Base-by-base conservation (phyloP, 2,329 filamentous ascomycete genomes). In the Drechslerella dactyloides region DNA sequence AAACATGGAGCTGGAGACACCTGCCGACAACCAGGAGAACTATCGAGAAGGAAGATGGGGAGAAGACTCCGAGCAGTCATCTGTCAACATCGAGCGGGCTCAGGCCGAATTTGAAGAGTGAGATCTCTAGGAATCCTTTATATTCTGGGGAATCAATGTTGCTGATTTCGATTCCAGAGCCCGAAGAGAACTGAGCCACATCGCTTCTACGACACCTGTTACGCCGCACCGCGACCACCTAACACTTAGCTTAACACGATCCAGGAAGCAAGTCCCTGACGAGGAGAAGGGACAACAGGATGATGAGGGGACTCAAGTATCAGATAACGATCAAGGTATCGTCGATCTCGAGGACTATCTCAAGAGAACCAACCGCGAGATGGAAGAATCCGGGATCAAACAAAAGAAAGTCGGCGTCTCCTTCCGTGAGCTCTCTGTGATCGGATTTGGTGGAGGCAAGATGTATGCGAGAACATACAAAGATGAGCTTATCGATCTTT, bases 271-370 rank as follows among this genome's bases (percentile, higher is more conserved):
- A 17, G 50, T 42, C 27, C 53, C 54, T 8, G 66, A 70, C 37
- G 66, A 64, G 23, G 66, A 70, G 48, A 70, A 70, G 13, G 66
- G 27, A n/a, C 65, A 33, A 8, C 27, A 58, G 40, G 69, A 73
- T n/a, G 42, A 57, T 23, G 54, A 65, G 8, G 74, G 73, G 35
- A 68, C 74, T 8, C 66, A 74, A 35, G 73, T 66, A 33, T 68
- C 69, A n/a, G 73, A 73, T n/a, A 61, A 37, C 27, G 56, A 51
- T 44, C 24, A 53, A 55, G 56, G 48, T 33, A 74, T 56, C 23
- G 63, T 76, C 33, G 76, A 77, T 55, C 74, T 76, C 23, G 75
- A 77, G 54, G 76, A 77, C 44, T 76, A 76, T 53, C 69, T 77
- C 55, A 75, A 75, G 48, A 55, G 65, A 24, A 56, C 53, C 10